These are phyloP conservation scores for Annulohypoxylon bovei DNA, from an alignment of 495 filamentous ascomycete genomes.

Conservation along the genomic window DNA sequence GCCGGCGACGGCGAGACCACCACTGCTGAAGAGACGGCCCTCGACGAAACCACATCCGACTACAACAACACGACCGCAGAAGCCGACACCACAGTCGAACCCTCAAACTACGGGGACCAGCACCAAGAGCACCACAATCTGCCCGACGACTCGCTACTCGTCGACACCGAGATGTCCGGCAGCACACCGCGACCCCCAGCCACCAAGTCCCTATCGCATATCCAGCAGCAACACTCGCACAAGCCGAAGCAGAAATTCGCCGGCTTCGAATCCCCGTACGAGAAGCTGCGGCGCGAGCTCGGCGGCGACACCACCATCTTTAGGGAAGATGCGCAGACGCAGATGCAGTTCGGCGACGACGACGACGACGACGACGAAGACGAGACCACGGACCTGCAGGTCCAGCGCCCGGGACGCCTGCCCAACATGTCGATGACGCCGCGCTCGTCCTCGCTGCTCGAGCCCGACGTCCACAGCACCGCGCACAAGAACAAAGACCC, in stretches of 20 bases:
- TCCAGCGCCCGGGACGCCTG: conserved; percentile 53
- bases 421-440: conserved; percentile 68
- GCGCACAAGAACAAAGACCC: conserved; percentile 68
- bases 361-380: too few relatives aligned
- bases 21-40: conserved; percentile 47
- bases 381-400: conserved; percentile 52
- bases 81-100: conserved; percentile 46
- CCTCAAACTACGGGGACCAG: conserved; percentile 46
- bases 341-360: too few relatives aligned
- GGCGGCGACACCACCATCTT: conserved; percentile 50
- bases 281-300: conserved; percentile 68
- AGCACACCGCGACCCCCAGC: conserved; percentile 64
- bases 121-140: conserved; percentile 48
- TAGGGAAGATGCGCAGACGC: conserved; percentile 41
- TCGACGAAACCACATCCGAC: conserved; percentile 55
- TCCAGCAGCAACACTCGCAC: conserved; percentile 10
- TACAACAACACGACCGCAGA: conserved; percentile 55
- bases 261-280: conserved; percentile 74
- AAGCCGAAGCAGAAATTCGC: conserved; percentile 58
- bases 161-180: conserved; percentile 61
- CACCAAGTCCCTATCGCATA: conserved; percentile 49
- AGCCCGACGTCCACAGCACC: conserved; percentile 51
- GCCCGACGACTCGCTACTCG: conserved; percentile 61
- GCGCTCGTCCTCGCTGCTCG: conserved; percentile 47
- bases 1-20: conserved; percentile 62